These are phyloP conservation scores for Amanita muscaria DNA, from an alignment of 768 basidiomycete species.

Conservation along the genomic window DNA sequence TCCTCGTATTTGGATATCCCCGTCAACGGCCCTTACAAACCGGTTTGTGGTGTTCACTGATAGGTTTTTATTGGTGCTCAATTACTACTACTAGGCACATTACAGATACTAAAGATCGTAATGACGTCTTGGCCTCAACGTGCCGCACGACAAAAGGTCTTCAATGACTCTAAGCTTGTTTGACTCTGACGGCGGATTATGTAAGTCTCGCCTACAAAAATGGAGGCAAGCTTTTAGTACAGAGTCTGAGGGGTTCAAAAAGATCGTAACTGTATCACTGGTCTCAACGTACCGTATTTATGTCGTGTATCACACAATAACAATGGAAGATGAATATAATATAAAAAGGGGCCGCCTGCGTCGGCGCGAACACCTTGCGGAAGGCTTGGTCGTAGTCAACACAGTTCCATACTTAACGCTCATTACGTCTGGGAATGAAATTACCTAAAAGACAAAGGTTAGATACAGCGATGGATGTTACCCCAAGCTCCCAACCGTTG, in stretches of 20 bases:
- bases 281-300: not conserved
- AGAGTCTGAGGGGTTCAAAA: constrained; percentile 26
- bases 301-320: not conserved
- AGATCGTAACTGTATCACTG: not conserved
- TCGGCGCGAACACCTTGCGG: too few relatives aligned
- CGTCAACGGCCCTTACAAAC: constrained; percentile 59
- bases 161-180: constrained; percentile 50
- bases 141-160: constrained; percentile 62
- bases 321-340: not conserved
- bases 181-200: constrained; percentile 37
- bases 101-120: constrained; percentile 7
- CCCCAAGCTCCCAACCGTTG: too few relatives aligned
- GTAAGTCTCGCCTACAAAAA: constrained; percentile 41
- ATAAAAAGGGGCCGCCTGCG: too few relatives aligned
- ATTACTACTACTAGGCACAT: not conserved
- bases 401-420: too few relatives aligned
- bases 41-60: too few relatives aligned
- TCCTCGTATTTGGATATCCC: constrained; percentile 90
- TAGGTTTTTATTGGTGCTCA: constrained; percentile 10
- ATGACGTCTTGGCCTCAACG: constrained; percentile 65
- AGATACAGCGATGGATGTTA: too few relatives aligned
- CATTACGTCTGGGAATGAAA: too few relatives aligned
- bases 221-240: not conserved
- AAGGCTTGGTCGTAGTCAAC: too few relatives aligned
- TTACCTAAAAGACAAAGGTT: too few relatives aligned